Percentiles rank a stretch among this genome's conserved stretches.
These are phyloP conservation scores for Lactifluus echinatus DNA, from an alignment of 768 basidiomycete species.

Conservation along the genomic window DNA sequence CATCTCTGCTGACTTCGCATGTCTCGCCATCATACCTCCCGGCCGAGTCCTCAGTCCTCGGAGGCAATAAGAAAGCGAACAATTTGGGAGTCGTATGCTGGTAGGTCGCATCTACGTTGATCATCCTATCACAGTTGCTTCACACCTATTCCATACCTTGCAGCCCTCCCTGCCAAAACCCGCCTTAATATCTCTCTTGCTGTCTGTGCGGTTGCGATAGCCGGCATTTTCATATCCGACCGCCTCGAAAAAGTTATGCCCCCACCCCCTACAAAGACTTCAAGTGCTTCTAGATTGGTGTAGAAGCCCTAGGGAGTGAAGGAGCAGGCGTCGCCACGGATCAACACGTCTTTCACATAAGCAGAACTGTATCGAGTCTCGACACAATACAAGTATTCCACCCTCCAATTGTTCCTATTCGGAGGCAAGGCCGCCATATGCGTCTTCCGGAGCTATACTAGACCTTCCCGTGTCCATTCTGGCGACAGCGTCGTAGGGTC, in stretches of 20 bases:
- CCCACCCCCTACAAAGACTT: conserved; percentile 9
- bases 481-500: background rate
- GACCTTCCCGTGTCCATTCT: background rate
- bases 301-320: background rate
- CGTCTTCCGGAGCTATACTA: conserved; percentile 8
- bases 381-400: background rate
- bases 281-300: background rate
- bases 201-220: conserved; percentile 26
- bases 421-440: conserved; percentile 15
- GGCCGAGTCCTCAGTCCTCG: background rate
- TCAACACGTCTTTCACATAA: background rate
- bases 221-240: conserved; percentile 27
- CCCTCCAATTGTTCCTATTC: background rate
- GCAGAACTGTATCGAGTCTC: background rate
- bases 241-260: conserved; percentile 25
- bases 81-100: conserved; percentile 40
- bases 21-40: background rate
- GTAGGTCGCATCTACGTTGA: conserved; percentile 23
- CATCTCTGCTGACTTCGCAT: background rate
- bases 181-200: conserved; percentile 28
- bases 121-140: background rate
- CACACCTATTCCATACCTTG: conserved; percentile 5
- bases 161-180: conserved; percentile 29
- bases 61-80: conserved; percentile 23
- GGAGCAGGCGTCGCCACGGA: background rate